A percentile compares a stretch with the other conserved stretches of the same genome.
These are phyloP conservation scores for Fusarium metavorans DNA, from an alignment of 2,329 filamentous ascomycete species.

Conservation along the genomic window DNA sequence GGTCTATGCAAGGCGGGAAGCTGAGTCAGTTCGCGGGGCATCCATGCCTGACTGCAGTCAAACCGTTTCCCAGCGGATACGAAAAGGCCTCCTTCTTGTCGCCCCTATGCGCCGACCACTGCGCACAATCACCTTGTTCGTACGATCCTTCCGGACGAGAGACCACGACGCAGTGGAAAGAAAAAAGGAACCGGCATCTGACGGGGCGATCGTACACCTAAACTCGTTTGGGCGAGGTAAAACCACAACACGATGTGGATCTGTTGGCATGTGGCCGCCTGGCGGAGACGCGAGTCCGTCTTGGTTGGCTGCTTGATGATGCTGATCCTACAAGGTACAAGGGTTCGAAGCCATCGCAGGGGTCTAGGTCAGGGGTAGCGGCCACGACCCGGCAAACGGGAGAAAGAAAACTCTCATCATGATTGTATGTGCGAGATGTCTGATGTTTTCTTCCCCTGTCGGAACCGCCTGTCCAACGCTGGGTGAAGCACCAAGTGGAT, in stretches of 20 bases:
- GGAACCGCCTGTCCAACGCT: neutral
- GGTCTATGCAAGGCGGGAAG: conserved; percentile 31
- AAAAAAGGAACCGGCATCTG: conserved; percentile 21
- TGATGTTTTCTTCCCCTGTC: conserved; percentile 18
- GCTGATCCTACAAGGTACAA: conserved; percentile 43
- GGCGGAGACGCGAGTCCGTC: conserved; percentile 25
- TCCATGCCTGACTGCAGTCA: conserved; percentile 5
- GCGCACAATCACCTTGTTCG: conserved; percentile 13
- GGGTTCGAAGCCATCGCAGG: conserved; percentile 24
- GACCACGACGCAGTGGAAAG: conserved; percentile 6
- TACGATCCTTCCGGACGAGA: neutral
- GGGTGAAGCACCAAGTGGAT: conserved; percentile 5
- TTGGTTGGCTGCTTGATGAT: conserved; percentile 37
- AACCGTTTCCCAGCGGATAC: conserved; percentile 12
- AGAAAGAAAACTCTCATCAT: conserved; percentile 15
- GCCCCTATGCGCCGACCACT: conserved; percentile 2
- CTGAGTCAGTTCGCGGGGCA: conserved; percentile 23
- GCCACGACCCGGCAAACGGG: conserved; percentile 21
- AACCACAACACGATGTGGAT: conserved; percentile 38
- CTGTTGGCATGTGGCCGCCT: conserved; percentile 37
- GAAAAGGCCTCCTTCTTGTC: conserved; percentile 4
- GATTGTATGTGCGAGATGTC: conserved; percentile 14
- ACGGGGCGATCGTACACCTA: conserved; percentile 36
- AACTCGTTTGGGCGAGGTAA: conserved; percentile 41
- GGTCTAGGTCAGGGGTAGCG: conserved; percentile 42